Percentiles rank a stretch among this genome's conserved stretches.
Conservation (phyloP, 2,329 filamentous ascomycete genomes). For the Magnaporthiopsis incrustans region DNA sequence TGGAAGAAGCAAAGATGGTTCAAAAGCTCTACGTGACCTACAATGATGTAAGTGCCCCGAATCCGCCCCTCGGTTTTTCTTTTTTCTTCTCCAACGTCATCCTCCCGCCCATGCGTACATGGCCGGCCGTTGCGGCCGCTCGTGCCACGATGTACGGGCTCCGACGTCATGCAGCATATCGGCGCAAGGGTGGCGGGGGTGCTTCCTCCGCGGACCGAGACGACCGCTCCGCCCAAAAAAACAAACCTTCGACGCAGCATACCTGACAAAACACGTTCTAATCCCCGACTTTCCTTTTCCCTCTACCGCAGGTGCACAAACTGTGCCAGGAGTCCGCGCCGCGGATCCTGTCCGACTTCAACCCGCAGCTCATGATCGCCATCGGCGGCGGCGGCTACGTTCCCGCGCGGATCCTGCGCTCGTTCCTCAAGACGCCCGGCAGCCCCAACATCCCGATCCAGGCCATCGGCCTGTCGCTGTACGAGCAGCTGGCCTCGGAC, state of each 20-base stretch:
- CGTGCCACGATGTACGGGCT: not conserved
- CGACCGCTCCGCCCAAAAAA: no score
- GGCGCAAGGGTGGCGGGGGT: not conserved
- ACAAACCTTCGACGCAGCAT: no score
- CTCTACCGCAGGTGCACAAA: constrained; percentile 71
- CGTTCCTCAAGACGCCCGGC: constrained; percentile 86
- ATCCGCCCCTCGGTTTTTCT: no score
- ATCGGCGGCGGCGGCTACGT: constrained; percentile 97
- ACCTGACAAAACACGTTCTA: not conserved
- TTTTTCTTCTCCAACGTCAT: not conserved
- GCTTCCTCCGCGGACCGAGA: not conserved
- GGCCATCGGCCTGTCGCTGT: constrained; percentile 94
- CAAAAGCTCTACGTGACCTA: constrained; percentile 87
- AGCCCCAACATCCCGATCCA: constrained; percentile 96
- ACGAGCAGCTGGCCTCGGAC: constrained; percentile 66
- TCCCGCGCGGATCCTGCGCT: constrained; percentile 90
- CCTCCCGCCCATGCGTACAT: not conserved
- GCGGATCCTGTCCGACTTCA: constrained; percentile 74
- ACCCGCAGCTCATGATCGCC: constrained; percentile 95
- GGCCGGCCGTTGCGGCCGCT: not conserved
- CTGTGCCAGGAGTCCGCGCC: constrained; percentile 83
- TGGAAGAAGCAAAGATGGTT: constrained; percentile 46
- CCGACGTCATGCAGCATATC: not conserved
- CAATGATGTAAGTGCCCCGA: constrained; percentile 83
- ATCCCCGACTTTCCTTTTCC: not conserved